Percentiles rank a stretch among this genome's conserved stretches.
These are phyloP conservation scores for Neurospora sp. DNA, from an alignment of 495 filamentous ascomycete species.

Conservation along the genomic window DNA sequence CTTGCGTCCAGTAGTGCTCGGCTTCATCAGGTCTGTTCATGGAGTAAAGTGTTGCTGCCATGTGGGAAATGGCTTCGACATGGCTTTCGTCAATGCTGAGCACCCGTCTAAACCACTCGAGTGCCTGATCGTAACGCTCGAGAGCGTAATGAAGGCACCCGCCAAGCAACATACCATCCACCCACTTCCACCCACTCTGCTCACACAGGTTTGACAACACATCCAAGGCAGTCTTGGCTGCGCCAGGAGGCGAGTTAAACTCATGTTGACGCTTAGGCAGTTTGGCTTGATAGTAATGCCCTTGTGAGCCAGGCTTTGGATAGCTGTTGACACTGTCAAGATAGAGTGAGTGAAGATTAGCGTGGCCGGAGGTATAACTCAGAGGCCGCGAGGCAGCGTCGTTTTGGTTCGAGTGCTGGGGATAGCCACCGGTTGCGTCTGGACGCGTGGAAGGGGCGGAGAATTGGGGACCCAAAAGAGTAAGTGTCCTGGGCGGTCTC, in stretches of 20 bases:
- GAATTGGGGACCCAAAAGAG: neutral
- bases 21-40: constrained; percentile 77
- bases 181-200: constrained; percentile 86
- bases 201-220: constrained; percentile 73
- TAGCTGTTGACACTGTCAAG: constrained; percentile 1
- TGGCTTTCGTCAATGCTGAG: constrained; percentile 77
- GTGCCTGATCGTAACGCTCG: constrained; percentile 73
- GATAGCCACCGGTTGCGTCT: constrained; percentile 8
- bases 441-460: constrained; percentile 1
- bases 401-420: constrained; percentile 17
- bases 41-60: constrained; percentile 80
- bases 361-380: neutral
- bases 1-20: constrained; percentile 73
- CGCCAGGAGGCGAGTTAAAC: constrained; percentile 24
- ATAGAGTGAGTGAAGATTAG: neutral
- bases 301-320: constrained; percentile 1
- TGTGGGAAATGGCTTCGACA: constrained; percentile 90
- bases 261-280: constrained; percentile 10
- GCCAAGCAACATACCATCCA: constrained; percentile 88
- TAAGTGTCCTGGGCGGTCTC: constrained; percentile 30
- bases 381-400: constrained; percentile 9
- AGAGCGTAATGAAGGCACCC: constrained; percentile 92
- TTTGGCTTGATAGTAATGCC: constrained; percentile 9
- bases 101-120: constrained; percentile 84
- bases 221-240: constrained; percentile 62